Base-by-base conservation (phyloP, 768 basidiomycete species). In the Tephrocybe sp. region DNA sequence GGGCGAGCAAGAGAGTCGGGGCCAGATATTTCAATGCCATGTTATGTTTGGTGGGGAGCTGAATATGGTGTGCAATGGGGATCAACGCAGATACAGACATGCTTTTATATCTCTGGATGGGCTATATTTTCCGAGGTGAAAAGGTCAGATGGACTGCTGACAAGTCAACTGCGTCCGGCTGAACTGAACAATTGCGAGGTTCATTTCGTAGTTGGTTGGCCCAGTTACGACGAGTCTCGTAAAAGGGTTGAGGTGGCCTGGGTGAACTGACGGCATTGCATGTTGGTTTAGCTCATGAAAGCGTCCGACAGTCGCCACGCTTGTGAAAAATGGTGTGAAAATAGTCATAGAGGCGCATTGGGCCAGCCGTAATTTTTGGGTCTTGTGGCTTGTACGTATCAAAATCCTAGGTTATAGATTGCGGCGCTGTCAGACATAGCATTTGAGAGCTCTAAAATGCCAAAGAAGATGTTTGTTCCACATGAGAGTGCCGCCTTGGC, bases 61-160 rank as follows among this genome's bases (percentile, higher is more conserved):
- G n/a, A n/a, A 8, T 8, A n/a, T 12, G 42, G 23, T 5, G 4
- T 46, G 30, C 18, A 33, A 13, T 18, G 33, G 13, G 15, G 8
- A 36, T 38, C 37, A 7, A 5, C 8, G 19, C 18, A 38, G 18
- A 6, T 19, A 18, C 18, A 4, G 37, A 6, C 3, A 24, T 9
- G 23, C 42, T n/a, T 50, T 44, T 50, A 50, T 50, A 50, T 25
- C 24, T 29, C 37, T 50, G 34, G 30, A 16, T 21, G 37, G 29
- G 11, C 6, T 5, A 5, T 5, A 11, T 29, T 29, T 5, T 11
- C 6, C 5, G 27, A 29, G 27, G 6, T 29, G 5, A 21, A 42
- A 25, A 23, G n/a, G 27, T n/a, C 13, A 34, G 18, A n/a, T 19
- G 12, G 18, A 12, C 8, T 7, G 37, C 5, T 38, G 37, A 38